Evolutionary conservation across 2,329 filamentous ascomycete genomes (phyloP).

Genomic region (Arachnomyces sp.): DNA sequence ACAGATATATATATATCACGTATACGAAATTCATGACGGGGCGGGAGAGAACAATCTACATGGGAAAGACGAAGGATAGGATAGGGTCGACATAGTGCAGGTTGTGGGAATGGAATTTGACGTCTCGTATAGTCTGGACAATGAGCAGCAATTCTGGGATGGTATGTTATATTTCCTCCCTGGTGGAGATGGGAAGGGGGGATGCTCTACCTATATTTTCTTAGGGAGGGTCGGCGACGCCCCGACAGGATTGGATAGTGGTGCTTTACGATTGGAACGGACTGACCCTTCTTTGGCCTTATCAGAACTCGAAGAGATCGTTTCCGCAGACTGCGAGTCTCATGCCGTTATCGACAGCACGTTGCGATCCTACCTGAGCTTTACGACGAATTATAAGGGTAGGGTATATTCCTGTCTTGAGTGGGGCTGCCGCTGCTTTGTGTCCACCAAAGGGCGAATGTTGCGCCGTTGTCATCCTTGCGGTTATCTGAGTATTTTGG

Average conservation of each 20-base stretch:
- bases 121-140: slow-evolving; percentile 60
- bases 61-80: slow-evolving; percentile 25
- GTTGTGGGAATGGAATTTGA: slow-evolving; percentile 57
- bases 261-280: slow-evolving; percentile 4
- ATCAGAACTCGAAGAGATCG: slow-evolving; percentile 58
- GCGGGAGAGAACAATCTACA: slow-evolving; percentile 30
- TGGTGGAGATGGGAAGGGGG: slow-evolving; percentile 5
- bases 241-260: slow-evolving; percentile 1
- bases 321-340: slow-evolving; percentile 50
- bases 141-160: slow-evolving; percentile 81
- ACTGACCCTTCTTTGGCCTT: slow-evolving; percentile 9
- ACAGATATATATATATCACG: background rate
- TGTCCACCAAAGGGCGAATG: background rate
- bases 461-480: slow-evolving; percentile 1
- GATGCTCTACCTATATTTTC: slow-evolving; percentile 3
- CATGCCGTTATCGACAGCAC: slow-evolving; percentile 72
- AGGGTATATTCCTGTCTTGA: slow-evolving; percentile 10
- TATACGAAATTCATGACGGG: slow-evolving; percentile 1
- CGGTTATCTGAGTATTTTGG: background rate
- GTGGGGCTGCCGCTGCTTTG: background rate
- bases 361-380: slow-evolving; percentile 71
- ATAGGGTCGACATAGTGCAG: slow-evolving; percentile 23
- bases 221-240: background rate
- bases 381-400: slow-evolving; percentile 66
- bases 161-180: slow-evolving; percentile 48